A percentile compares a stretch with the other conserved stretches of the same genome.
Conservation (phyloP, 148 eudicot genomes). For the Chenopodium formosanum region DNA sequence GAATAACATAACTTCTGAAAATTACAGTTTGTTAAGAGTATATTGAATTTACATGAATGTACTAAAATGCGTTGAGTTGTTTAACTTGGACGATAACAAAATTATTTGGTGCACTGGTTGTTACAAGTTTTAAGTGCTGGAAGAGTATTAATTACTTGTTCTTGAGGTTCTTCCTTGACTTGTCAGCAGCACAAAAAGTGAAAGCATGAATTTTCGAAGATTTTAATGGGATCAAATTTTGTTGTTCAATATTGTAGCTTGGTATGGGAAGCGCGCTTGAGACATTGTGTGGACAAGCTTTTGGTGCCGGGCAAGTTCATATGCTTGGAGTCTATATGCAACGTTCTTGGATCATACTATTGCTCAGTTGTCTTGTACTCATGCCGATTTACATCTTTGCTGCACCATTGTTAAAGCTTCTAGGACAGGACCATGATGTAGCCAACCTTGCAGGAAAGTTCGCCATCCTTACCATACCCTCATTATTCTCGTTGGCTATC, state of each 20-base stretch:
- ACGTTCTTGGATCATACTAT: conserved; percentile 19
- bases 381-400: conserved; percentile 25
- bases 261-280: conserved; percentile 9
- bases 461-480: conserved; percentile 46
- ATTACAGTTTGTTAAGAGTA: too few species aligned
- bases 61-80: too few species aligned
- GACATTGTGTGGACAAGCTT: conserved; percentile 24
- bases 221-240: neutral
- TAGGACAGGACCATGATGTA: conserved; percentile 7
- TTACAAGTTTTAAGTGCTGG: too few species aligned
- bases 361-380: neutral
- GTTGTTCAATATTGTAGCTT: conserved; percentile 6
- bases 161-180: neutral
- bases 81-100: too few species aligned
- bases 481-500: conserved; percentile 56
- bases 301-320: neutral
- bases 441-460: conserved; percentile 23
- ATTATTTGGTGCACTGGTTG: too few species aligned
- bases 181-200: neutral
- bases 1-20: too few species aligned
- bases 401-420: conserved; percentile 24
- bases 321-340: conserved; percentile 19
- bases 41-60: too few species aligned
- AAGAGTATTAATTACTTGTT: too few species aligned
- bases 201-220: neutral